phyloP scores from a whole-genome alignment of 2,329 filamentous ascomycete genomes.

The Camptophora hylomeconis region DNA sequence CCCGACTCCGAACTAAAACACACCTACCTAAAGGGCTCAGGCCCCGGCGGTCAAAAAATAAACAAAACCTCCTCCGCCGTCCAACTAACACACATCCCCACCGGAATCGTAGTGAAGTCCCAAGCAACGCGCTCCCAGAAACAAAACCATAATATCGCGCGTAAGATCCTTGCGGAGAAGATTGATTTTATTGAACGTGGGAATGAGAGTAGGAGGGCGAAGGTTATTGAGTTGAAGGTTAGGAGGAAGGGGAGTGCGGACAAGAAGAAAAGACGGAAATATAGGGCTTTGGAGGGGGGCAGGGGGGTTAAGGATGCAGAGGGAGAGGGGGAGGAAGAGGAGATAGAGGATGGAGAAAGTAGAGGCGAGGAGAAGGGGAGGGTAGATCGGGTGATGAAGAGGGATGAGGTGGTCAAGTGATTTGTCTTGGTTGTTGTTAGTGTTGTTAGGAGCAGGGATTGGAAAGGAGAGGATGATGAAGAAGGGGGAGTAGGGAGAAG shows the following conservation, averaged over 20 bases:
- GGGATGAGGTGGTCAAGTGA: too few species aligned
- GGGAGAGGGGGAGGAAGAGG: too few species aligned
- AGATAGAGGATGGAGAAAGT: too few species aligned
- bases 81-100: constrained; percentile 79
- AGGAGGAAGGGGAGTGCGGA: constrained; percentile 31
- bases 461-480: too few species aligned
- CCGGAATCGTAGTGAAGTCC: constrained; percentile 84
- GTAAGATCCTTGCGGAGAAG: constrained; percentile 60
- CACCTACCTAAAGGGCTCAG: constrained; percentile 76
- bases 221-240: constrained; percentile 78
- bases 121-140: constrained; percentile 78
- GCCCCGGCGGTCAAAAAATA: constrained; percentile 95
- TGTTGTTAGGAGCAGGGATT: too few species aligned
- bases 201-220: constrained; percentile 57
- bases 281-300: constrained; percentile 25
- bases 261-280: constrained; percentile 33
- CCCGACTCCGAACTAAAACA: constrained; percentile 71
- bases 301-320: constrained; percentile 9
- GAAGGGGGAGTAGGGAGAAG: too few species aligned
- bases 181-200: constrained; percentile 67
- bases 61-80: constrained; percentile 97
- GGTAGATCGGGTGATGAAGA: too few species aligned
- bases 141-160: constrained; percentile 78
- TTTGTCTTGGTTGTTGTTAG: too few species aligned
- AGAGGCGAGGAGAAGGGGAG: too few species aligned